phyloP scores from a whole-genome alignment of 2,329 filamentous ascomycete species.

The Fusarium continuum region DNA sequence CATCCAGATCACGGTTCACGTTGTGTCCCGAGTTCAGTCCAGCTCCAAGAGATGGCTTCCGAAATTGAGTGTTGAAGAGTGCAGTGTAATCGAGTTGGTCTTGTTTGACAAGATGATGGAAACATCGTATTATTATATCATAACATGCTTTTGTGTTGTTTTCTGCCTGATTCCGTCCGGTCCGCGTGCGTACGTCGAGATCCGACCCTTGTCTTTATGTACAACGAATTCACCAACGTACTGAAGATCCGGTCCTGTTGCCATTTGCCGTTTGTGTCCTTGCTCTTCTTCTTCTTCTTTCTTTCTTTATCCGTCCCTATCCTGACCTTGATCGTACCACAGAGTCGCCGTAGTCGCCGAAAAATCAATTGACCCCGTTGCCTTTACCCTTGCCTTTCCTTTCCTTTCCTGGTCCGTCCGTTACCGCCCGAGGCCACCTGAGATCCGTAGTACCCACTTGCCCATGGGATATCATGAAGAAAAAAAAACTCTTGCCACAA shows the following conservation, averaged over 20 bases:
- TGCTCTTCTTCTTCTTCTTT: not conserved
- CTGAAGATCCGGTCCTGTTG: constrained; percentile 37
- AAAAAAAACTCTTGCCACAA: constrained; percentile 36
- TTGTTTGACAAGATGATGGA: constrained; percentile 1
- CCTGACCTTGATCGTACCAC: constrained; percentile 22
- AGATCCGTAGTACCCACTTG: constrained; percentile 39
- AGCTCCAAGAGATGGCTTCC: not conserved
- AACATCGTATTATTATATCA: constrained; percentile 31
- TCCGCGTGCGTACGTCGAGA: constrained; percentile 13
- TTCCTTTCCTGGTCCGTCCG: constrained; percentile 33
- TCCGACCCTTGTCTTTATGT: constrained; percentile 29
- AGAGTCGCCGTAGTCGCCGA: constrained; percentile 34
- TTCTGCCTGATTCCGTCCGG: constrained; percentile 17
- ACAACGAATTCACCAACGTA: constrained; percentile 32
- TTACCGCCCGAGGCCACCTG: constrained; percentile 34
- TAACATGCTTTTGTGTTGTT: constrained; percentile 29
- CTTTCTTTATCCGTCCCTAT: constrained; percentile 19
- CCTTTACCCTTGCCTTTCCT: constrained; percentile 27
- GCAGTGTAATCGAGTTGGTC: not conserved
- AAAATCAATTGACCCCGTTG: constrained; percentile 30
- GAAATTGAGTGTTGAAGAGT: not conserved
- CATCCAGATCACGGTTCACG: not conserved
- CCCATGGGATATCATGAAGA: constrained; percentile 43
- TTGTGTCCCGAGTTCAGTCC: not conserved
- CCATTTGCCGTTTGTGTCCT: constrained; percentile 34